Percentiles rank a stretch among this genome's conserved stretches.
phyloP scores from a whole-genome alignment of 2,329 filamentous ascomycete genomes.

The Leptographium lundbergii region DNA sequence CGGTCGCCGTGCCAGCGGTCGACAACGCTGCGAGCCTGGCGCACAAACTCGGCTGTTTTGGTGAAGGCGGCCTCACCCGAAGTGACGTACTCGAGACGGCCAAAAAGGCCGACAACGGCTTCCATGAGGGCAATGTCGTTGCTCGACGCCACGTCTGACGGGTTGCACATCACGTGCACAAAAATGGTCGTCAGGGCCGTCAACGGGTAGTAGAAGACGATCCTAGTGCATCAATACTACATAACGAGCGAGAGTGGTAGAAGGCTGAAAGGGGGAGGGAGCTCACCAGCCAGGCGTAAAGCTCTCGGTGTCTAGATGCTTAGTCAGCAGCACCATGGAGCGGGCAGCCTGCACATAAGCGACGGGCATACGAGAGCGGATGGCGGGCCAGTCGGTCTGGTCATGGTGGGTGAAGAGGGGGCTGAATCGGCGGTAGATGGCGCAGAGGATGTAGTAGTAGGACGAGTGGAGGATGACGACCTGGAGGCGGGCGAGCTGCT shows the following conservation, averaged over 20 bases:
- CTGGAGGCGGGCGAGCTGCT: background rate
- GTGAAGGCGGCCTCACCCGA: constrained; percentile 5
- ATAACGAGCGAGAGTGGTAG: too few species aligned
- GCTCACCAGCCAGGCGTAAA: constrained; percentile 3
- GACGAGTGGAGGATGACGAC: constrained; percentile 1
- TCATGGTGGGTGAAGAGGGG: constrained; percentile 3
- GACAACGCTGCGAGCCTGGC: constrained; percentile 3
- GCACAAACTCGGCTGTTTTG: constrained; percentile 6
- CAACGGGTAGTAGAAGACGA: constrained; percentile 6
- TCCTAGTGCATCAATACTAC: background rate
- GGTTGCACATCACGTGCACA: constrained; percentile 1
- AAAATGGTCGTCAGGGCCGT: constrained; percentile 3
- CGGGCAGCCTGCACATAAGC: constrained; percentile 2
- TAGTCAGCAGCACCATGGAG: constrained; percentile 3
- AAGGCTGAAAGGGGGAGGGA: background rate
- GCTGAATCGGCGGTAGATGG: constrained; percentile 5
- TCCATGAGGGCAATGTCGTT: constrained; percentile 7
- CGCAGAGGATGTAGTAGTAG: constrained; percentile 4
- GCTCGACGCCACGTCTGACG: background rate
- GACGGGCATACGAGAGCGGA: background rate
- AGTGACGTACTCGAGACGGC: constrained; percentile 6
- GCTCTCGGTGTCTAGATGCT: constrained; percentile 4
- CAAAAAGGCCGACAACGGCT: constrained; percentile 4
- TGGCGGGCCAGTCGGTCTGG: background rate
- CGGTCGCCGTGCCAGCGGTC: background rate